A percentile compares a stretch with the other conserved stretches of the same genome.
These are phyloP conservation scores for Aphanoascus verrucosus DNA, from an alignment of 2,329 filamentous ascomycete species.

Conservation along the genomic window DNA sequence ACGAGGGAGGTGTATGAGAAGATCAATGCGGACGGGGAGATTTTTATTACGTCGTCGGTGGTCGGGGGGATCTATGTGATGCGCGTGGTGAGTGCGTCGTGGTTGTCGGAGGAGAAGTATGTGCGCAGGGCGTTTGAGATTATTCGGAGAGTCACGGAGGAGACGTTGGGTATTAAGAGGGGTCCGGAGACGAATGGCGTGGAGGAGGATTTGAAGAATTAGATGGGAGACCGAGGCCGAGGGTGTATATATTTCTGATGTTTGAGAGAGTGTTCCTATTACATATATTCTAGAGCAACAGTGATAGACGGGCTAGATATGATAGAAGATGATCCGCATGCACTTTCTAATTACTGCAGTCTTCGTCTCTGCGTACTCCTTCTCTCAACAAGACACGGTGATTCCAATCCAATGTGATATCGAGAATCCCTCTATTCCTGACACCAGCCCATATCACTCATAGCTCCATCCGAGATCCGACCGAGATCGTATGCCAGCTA, in stretches of 20 bases:
- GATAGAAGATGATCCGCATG: no score
- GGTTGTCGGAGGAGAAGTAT: constrained; percentile 59
- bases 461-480: no score
- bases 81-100: constrained; percentile 64
- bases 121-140: constrained; percentile 63
- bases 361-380: no score
- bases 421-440: no score
- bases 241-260: neutral
- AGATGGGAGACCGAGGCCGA: neutral
- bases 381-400: no score
- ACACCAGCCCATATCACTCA: no score
- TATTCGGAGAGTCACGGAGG: constrained; percentile 54
- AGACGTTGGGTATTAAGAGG: constrained; percentile 23
- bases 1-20: constrained; percentile 67
- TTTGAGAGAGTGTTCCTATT: no score
- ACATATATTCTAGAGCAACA: neutral
- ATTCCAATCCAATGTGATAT: no score
- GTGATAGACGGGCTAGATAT: no score
- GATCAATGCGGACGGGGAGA: constrained; percentile 62
- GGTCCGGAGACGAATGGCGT: constrained; percentile 2
- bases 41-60: constrained; percentile 71
- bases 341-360: no score
- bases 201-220: neutral
- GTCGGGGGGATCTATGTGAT: constrained; percentile 67
- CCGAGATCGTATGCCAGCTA: no score